Evolutionary conservation across 2,329 filamentous ascomycete genomes (phyloP), one percentile per base, ranked within the genome.

Genomic region (Fusarium subglutinans): DNA sequence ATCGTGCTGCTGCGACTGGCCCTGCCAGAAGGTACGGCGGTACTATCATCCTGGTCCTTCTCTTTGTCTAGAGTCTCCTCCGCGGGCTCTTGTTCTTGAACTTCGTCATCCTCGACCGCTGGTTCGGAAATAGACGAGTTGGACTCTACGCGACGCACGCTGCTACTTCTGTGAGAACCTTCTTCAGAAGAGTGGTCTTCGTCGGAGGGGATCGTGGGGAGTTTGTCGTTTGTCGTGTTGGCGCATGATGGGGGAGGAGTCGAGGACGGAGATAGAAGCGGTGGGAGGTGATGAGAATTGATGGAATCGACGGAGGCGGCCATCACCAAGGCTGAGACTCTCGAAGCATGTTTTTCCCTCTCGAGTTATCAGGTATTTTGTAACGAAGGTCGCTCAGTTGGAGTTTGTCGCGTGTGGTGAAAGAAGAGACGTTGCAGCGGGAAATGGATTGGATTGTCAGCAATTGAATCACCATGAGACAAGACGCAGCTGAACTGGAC

Each of bases 151-250:
- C 73, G 69, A n/a, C 68, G 75, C 18, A 73, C 55, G 43, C 76
- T 79, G 11, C 62, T 70, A 59, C 73, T 76, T 28, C 75, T 59
- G 17, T 68, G 73, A 1, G 78, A 79, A 28, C 75, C 80, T 56
- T 81, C 80, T 30, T 79, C 80, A 5, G 78, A 79, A 30, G 77
- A 80, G 26, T 68, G 78, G 14, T 81, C 79, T 57, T 81, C 81
- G 40, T 82, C 81, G 2, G 77, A 79, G 12, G 76, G 71, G 5
- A 78, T 76, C 40, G 77, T 75, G 22, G 77, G 74, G 13, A 78
- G 69, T 43, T 66, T 63, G 22, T 41, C 24, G 20, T n/a, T 45
- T 17, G 61, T 44, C n/a, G 71, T 54, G 59, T 51, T 41, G 53
- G 67, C 68, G 70, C 63, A 65, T 54, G 74, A 56, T 28, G 68